Conservation (phyloP, 2,329 filamentous ascomycete genomes). For the Xylaria sp. region DNA sequence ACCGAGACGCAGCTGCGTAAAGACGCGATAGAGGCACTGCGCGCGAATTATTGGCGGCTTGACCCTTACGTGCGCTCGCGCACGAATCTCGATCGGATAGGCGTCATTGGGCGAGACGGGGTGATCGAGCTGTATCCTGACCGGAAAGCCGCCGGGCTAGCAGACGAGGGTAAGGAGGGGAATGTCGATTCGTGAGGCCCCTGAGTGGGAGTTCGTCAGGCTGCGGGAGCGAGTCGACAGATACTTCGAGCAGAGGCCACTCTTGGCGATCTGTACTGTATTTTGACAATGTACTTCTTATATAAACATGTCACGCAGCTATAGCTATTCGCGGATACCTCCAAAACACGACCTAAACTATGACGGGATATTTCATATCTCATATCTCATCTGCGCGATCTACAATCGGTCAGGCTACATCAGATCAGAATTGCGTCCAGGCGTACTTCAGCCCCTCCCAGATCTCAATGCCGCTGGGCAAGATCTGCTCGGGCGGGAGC, state of each 20-base stretch:
- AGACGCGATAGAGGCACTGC: constrained; percentile 64
- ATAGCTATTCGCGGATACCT: too few relatives aligned
- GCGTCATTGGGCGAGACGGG: constrained; percentile 69
- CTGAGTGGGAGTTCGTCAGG: too few relatives aligned
- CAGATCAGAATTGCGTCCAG: constrained; percentile 28
- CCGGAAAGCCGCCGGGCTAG: not conserved
- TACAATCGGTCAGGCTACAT: too few relatives aligned
- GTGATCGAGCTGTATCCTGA: constrained; percentile 54
- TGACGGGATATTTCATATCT: too few relatives aligned
- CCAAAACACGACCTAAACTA: too few relatives aligned
- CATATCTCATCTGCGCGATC: too few relatives aligned
- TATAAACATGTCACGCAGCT: too few relatives aligned
- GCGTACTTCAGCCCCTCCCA: constrained; percentile 40
- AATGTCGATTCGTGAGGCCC: not conserved
- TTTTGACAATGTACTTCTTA: too few relatives aligned
- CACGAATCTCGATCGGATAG: constrained; percentile 78
- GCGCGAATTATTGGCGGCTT: constrained; percentile 80
- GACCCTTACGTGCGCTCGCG: constrained; percentile 86
- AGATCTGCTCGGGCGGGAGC: constrained; percentile 46
- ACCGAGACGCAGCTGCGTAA: constrained; percentile 61
- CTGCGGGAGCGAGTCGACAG: too few relatives aligned
- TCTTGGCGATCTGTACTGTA: too few relatives aligned
- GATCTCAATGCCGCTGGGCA: constrained; percentile 44
- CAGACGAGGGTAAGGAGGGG: not conserved
- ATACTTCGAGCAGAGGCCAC: too few relatives aligned